Base-by-base conservation (phyloP, 768 basidiomycete species). In the Kwoniella sp. region DNA sequence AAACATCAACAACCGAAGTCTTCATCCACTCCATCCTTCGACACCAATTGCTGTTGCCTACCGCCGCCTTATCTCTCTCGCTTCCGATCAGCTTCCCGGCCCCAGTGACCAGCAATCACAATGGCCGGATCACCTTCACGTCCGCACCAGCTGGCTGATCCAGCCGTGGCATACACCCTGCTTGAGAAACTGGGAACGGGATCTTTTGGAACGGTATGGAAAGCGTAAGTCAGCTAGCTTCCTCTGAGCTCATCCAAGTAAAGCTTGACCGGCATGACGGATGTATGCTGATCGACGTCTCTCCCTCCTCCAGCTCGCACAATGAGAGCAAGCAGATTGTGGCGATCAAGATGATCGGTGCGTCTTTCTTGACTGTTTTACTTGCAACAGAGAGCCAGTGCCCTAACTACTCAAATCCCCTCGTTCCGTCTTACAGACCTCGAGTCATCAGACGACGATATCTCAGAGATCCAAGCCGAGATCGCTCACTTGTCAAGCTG, bases 261-360 rank as follows among this genome's bases (percentile, higher is more conserved):
- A n/a, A n/a, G n/a, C n/a, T n/a, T n/a, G n/a, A n/a, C n/a, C n/a
- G n/a, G n/a, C n/a, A n/a, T n/a, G 26, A 51, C n/a, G 8, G 23
- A 28, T 5, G 22, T 37, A 37, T 58, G 13, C 30, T 65, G 56
- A n/a, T 26, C n/a, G 9, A 29, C 17, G 31, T 48, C 11, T 38
- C 11, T 29, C 9, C 25, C 11, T 38, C 11, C 23, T 9, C 25
- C 62, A 84, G 83, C 9, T 89, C 93, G 74, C 93, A 98, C 82
- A 91, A 92, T 74, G 91, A 92, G 67, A 91, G 92, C 12, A 89
- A 91, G 79, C 89, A 95, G 82, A 89, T 92, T 66, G 96, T 99
- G 17, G 96, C 96, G 51, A 91, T 99, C 76, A 99, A 99, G 82
- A 93, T 97, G 82, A 98, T 99, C 79, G 92, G 93, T 91, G 89